These are phyloP conservation scores for Crithidia brevicula DNA, from an alignment of 208 protist species.

Conservation along the genomic window DNA sequence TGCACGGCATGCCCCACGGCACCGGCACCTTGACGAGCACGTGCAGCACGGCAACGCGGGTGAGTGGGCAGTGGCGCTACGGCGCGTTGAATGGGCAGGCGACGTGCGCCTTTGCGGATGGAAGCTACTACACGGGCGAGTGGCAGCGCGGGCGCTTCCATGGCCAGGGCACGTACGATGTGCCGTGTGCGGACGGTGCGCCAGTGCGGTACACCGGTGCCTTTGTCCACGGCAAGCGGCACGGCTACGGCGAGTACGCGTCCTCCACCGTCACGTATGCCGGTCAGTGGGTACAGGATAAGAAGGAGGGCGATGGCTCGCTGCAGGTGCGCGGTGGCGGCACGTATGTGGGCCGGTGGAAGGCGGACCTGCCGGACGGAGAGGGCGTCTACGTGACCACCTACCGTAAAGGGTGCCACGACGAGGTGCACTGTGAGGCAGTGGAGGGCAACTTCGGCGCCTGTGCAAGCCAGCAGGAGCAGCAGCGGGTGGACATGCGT, in stretches of 20 bases:
- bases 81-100: conserved; percentile 66
- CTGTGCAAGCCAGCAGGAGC: conserved; percentile 14
- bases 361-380: conserved; percentile 57
- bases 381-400: conserved; percentile 41
- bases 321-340: conserved; percentile 36
- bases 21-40: conserved; percentile 67
- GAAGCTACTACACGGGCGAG: conserved; percentile 70
- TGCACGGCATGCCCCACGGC: conserved; percentile 72
- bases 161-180: conserved; percentile 58
- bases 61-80: conserved; percentile 83
- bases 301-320: conserved; percentile 75
- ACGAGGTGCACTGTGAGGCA: conserved; percentile 28
- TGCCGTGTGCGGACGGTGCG: conserved; percentile 17
- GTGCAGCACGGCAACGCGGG: conserved; percentile 38
- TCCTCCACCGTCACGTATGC: conserved; percentile 62
- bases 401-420: conserved; percentile 7
- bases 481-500: conserved; percentile 29
- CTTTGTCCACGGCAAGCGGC: conserved; percentile 66
- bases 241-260: conserved; percentile 69
- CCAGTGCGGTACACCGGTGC: conserved; percentile 57
- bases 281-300: conserved; percentile 73
- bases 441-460: conserved; percentile 22
- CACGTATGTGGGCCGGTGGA: conserved; percentile 64
- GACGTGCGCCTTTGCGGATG: conserved; percentile 70
- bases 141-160: conserved; percentile 72